phyloP scores from a whole-genome alignment of 495 filamentous ascomycete species.

The Aspergillus haitiensis region DNA sequence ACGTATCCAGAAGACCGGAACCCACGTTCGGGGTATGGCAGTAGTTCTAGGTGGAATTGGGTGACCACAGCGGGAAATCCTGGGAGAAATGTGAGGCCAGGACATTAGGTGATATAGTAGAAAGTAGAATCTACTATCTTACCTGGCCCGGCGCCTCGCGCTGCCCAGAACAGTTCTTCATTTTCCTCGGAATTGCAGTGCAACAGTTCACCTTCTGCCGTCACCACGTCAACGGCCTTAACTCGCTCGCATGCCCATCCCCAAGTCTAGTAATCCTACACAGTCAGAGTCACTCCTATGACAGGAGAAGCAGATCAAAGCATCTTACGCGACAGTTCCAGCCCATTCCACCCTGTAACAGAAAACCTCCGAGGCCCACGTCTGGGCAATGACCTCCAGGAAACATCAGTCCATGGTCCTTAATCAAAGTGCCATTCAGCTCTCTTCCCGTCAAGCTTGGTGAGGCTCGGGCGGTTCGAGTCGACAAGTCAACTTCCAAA shows the following conservation, averaged over 20 bases:
- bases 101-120: background rate
- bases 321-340: slow-evolving; percentile 51
- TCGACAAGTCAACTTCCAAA: slow-evolving; percentile 38
- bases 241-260: slow-evolving; percentile 57
- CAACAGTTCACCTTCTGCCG: slow-evolving; percentile 40
- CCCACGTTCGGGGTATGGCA: slow-evolving; percentile 24
- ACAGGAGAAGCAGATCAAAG: no score
- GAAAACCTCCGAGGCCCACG: slow-evolving; percentile 56
- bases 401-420: slow-evolving; percentile 43
- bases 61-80: slow-evolving; percentile 54
- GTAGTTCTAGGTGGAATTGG: slow-evolving; percentile 44
- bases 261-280: slow-evolving; percentile 40
- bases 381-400: slow-evolving; percentile 57
- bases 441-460: slow-evolving; percentile 46
- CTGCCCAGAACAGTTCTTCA: slow-evolving; percentile 51
- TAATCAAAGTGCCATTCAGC: slow-evolving; percentile 40
- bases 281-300: background rate
- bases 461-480: slow-evolving; percentile 36
- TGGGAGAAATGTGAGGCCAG: background rate
- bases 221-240: slow-evolving; percentile 50
- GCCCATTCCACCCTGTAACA: slow-evolving; percentile 57
- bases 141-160: slow-evolving; percentile 51
- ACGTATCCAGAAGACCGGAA: slow-evolving; percentile 48
- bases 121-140: background rate
- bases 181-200: slow-evolving; percentile 44